A percentile compares a stretch with the other conserved stretches of the same genome.
Conservation (phyloP, 1,139 yeast species). For the Torulaspora globosa region DNA sequence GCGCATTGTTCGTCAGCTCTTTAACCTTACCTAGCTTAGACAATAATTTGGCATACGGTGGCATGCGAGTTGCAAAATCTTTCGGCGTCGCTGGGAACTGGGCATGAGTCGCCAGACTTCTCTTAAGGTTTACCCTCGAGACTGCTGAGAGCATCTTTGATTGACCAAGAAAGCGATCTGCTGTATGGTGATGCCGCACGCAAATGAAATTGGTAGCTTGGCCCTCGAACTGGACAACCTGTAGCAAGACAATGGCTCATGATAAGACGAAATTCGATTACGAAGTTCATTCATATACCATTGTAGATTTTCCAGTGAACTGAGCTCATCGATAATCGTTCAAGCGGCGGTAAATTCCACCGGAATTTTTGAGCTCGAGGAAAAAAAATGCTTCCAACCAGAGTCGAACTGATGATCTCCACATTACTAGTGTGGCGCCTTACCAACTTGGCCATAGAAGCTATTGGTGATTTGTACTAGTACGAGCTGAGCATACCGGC, state of each 20-base stretch:
- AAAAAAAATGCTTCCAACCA: constrained; percentile 16
- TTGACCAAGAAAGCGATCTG: not conserved
- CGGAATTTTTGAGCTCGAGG: constrained; percentile 3
- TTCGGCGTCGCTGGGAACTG: constrained; percentile 46
- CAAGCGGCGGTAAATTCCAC: constrained; percentile 1
- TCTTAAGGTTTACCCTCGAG: constrained; percentile 20
- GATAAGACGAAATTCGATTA: not conserved
- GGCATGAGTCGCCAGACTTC: constrained; percentile 38
- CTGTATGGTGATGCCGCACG: not conserved
- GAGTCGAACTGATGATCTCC: constrained; percentile 20
- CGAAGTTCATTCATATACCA: not conserved
- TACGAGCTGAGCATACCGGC: too few species aligned
- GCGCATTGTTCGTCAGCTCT: constrained; percentile 59
- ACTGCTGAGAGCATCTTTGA: constrained; percentile 25
- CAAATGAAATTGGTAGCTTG: not conserved
- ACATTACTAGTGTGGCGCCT: constrained; percentile 21
- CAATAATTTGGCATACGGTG: constrained; percentile 78
- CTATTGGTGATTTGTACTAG: constrained; percentile 1
- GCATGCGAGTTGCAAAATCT: constrained; percentile 65
- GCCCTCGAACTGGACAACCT: not conserved
- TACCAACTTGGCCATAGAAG: constrained; percentile 21
- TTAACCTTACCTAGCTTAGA: constrained; percentile 61
- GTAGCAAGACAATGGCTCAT: too few species aligned
- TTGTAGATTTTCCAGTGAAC: not conserved
- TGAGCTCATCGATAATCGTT: not conserved